These are phyloP conservation scores for Paramecium caudatum DNA, from an alignment of 73 alveolate species.

Conservation along the genomic window DNA sequence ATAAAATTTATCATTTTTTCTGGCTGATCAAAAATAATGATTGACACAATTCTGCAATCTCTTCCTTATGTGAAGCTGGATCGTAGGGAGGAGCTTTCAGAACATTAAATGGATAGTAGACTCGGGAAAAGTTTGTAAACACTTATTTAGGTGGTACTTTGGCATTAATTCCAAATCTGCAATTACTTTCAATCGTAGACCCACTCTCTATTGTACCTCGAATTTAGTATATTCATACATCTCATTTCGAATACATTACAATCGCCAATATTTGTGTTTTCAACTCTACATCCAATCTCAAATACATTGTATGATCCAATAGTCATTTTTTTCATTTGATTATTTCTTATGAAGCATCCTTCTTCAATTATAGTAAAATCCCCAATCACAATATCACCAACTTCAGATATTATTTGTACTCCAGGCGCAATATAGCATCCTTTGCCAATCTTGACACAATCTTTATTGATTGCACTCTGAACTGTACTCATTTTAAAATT, in stretches of 20 bases:
- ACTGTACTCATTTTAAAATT: conserved; percentile 1
- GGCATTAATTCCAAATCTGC: conserved; percentile 26
- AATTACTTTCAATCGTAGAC: conserved; percentile 5
- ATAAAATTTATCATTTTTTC: conserved; percentile 20
- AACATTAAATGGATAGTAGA: conserved; percentile 9
- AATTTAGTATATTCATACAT: neutral
- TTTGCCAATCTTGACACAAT: conserved; percentile 41
- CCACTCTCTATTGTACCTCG: conserved; percentile 52
- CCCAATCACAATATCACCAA: conserved; percentile 47
- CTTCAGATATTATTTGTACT: neutral
- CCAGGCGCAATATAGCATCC: neutral
- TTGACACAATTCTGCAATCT: conserved; percentile 24
- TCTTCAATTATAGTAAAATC: conserved; percentile 49
- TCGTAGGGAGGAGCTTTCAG: conserved; percentile 6
- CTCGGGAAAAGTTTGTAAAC: neutral
- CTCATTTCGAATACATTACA: conserved; percentile 30
- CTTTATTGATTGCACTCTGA: conserved; percentile 23
- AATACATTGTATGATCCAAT: conserved; percentile 53
- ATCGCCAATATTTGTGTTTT: conserved; percentile 61
- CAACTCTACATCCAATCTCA: conserved; percentile 35
- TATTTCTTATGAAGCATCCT: conserved; percentile 55
- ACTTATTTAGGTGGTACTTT: conserved; percentile 1
- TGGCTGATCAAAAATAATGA: neutral
- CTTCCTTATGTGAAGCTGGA: conserved; percentile 41
- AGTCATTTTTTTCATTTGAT: conserved; percentile 40